phyloP scores from a whole-genome alignment of 1,284 basidiomycete genomes.

The Ganoderma lingzhi region DNA sequence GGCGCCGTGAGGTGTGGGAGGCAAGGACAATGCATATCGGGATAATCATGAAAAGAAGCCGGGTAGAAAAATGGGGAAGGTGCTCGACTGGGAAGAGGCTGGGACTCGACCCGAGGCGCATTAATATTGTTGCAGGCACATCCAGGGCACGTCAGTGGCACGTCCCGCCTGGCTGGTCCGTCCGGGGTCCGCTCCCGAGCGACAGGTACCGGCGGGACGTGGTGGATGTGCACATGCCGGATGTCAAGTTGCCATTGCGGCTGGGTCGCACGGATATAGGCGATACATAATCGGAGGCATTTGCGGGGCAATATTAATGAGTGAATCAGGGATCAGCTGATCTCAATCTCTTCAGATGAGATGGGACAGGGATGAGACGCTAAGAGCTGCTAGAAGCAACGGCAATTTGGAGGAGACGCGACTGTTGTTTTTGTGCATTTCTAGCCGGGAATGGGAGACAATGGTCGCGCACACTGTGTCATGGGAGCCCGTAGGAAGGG shows the following conservation, averaged over 20 bases:
- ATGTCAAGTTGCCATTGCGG: constrained; percentile 15
- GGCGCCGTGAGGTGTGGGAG: constrained; percentile 12
- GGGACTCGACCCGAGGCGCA: constrained; percentile 12
- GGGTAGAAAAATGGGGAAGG: constrained; percentile 17
- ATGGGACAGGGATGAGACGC: constrained; percentile 8
- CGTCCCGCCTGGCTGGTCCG: background rate
- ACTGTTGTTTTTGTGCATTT: constrained; percentile 4
- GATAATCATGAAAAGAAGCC: constrained; percentile 15
- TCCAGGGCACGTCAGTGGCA: constrained; percentile 5
- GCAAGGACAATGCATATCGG: constrained; percentile 19
- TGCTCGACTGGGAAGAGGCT: constrained; percentile 14
- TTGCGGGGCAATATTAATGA: background rate
- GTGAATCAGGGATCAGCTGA: constrained; percentile 17
- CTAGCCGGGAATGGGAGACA: constrained; percentile 3
- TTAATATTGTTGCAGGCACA: background rate
- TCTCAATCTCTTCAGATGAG: constrained; percentile 16
- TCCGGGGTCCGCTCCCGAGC: constrained; percentile 8
- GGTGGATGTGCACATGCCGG: constrained; percentile 12
- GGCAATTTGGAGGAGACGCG: constrained; percentile 18
- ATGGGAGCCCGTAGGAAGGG: constrained; percentile 7
- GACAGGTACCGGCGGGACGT: constrained; percentile 9
- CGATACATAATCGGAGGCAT: background rate
- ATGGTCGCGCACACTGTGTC: constrained; percentile 8
- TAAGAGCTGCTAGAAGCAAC: constrained; percentile 9
- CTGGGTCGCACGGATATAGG: background rate